phyloP scores from a whole-genome alignment of 805 yeast genomes.

The Saturnispora serradocipensis region DNA sequence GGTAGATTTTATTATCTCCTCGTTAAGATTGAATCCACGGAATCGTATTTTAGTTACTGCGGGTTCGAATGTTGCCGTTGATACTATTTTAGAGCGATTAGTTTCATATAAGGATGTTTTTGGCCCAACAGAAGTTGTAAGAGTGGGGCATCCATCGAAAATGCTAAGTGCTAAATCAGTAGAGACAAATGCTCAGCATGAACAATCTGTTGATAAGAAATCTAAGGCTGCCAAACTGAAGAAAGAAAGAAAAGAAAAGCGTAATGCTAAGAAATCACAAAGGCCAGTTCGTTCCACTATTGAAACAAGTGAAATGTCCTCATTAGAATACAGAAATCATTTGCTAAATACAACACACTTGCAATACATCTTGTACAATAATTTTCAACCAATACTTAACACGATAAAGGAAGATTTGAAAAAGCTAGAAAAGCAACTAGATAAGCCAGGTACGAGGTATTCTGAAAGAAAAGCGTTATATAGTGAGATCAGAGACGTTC shows the following conservation, averaged over 20 bases:
- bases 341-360: slow-evolving; percentile 4
- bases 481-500: slow-evolving; percentile 55
- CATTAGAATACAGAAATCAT: slow-evolving; percentile 3
- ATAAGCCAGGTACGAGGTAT: slow-evolving; percentile 40
- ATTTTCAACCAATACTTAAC: slow-evolving; percentile 3
- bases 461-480: slow-evolving; percentile 60
- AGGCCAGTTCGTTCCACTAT: neutral
- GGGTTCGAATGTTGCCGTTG: slow-evolving; percentile 88
- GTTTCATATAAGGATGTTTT: slow-evolving; percentile 25
- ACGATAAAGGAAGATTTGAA: slow-evolving; percentile 8
- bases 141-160: slow-evolving; percentile 94
- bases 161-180: slow-evolving; percentile 30
- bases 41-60: slow-evolving; percentile 76
- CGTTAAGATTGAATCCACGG: slow-evolving; percentile 29
- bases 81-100: slow-evolving; percentile 77
- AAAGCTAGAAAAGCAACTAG: slow-evolving; percentile 32
- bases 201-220: neutral
- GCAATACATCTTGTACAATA: slow-evolving; percentile 2
- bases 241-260: slow-evolving; percentile 1
- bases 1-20: slow-evolving; percentile 71
- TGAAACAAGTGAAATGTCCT: neutral
- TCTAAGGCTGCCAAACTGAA: slow-evolving; percentile 5
- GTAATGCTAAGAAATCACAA: neutral
- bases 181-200: neutral
- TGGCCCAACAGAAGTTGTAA: slow-evolving; percentile 39